Percentiles rank a stretch among this genome's conserved stretches.
These are phyloP conservation scores for Meyerozyma guilliermondii DNA, from an alignment of 1,139 yeast species.

Conservation along the genomic window DNA sequence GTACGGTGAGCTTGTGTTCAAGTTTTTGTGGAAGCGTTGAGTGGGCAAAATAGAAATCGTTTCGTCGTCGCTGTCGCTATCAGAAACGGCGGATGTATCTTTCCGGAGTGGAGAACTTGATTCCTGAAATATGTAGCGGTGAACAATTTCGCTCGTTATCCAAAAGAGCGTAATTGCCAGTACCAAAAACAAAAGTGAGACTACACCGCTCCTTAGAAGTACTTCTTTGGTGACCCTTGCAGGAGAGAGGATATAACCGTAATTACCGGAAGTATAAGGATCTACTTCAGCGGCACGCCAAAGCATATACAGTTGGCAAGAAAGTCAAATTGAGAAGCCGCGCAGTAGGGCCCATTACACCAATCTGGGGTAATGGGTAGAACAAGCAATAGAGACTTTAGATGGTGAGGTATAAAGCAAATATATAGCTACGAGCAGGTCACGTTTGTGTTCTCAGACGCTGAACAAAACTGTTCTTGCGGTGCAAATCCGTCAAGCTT, in stretches of 20 bases:
- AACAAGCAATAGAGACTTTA: not conserved
- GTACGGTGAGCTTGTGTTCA: slow-evolving; percentile 41
- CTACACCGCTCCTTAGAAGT: not conserved
- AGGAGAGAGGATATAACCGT: not conserved
- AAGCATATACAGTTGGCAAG: not conserved
- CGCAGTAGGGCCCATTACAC: not conserved
- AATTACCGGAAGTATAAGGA: not conserved
- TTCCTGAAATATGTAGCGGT: not conserved
- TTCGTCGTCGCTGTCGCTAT: slow-evolving; percentile 2
- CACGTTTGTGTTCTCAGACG: slow-evolving; percentile 2
- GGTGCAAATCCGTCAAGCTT: slow-evolving; percentile 6
- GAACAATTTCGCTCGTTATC: not conserved
- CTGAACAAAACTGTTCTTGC: slow-evolving; percentile 8
- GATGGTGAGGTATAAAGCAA: not conserved
- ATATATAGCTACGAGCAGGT: not conserved
- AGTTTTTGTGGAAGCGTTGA: slow-evolving; percentile 27
- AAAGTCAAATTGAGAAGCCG: not conserved
- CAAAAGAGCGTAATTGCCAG: not conserved
- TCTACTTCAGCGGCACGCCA: not conserved
- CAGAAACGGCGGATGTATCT: not conserved
- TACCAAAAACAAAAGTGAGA: not conserved
- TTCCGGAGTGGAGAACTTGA: not conserved
- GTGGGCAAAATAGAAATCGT: slow-evolving; percentile 12
- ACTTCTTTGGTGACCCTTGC: not conserved
- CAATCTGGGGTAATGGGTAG: not conserved